phyloP scores from a whole-genome alignment of 257 asterid species.

The Fraxinus quadrangulata region DNA sequence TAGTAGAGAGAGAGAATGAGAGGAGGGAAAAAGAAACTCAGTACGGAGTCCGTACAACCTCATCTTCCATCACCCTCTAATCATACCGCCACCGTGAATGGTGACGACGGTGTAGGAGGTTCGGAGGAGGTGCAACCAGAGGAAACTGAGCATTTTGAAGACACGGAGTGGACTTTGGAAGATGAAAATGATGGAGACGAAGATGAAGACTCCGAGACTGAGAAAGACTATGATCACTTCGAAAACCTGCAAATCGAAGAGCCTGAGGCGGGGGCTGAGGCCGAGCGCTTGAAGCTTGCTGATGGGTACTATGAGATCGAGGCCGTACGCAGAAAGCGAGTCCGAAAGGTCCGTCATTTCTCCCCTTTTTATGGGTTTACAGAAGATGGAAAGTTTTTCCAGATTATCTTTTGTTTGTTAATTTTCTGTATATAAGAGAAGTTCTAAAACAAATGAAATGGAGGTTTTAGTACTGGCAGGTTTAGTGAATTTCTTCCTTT shows the following conservation, averaged over 20 bases:
- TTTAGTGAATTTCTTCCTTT: neutral
- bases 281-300: constrained; percentile 50
- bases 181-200: constrained; percentile 37
- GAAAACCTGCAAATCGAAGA: constrained; percentile 15
- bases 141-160: constrained; percentile 31
- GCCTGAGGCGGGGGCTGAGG: constrained; percentile 25
- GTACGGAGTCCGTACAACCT: constrained; percentile 33
- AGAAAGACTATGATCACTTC: constrained; percentile 35
- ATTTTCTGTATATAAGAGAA: neutral
- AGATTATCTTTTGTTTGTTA: neutral
- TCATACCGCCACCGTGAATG: constrained; percentile 6
- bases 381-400: neutral
- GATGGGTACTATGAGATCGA: constrained; percentile 61
- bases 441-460: neutral
- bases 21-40: constrained; percentile 43
- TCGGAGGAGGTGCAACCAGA: constrained; percentile 25
- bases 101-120: constrained; percentile 16
- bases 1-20: constrained; percentile 37
- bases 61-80: constrained; percentile 6
- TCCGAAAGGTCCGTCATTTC: constrained; percentile 44
- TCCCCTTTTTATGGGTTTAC: neutral
- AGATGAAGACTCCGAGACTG: constrained; percentile 42
- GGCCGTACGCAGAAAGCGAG: constrained; percentile 58
- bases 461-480: neutral
- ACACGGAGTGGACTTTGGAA: constrained; percentile 34